These are phyloP conservation scores for Xerocomellus dryophilus DNA, from an alignment of 768 basidiomycete species.

Conservation along the genomic window DNA sequence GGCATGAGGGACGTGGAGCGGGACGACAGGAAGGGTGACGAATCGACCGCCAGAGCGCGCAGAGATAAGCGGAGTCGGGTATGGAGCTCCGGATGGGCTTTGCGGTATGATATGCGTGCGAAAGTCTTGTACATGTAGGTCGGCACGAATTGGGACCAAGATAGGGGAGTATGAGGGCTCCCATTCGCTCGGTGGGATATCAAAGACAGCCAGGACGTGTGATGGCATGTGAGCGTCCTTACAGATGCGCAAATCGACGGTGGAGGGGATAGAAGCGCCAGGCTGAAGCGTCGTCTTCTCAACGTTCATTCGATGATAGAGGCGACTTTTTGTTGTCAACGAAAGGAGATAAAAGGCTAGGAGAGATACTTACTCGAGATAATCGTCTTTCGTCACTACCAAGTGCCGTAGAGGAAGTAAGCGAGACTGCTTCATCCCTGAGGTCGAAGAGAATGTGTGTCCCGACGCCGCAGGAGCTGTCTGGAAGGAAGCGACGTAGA, in stretches of 20 bases:
- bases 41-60: conserved; percentile 24
- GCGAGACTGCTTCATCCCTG: conserved; percentile 20
- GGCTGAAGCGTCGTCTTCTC: conserved; percentile 22
- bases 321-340: conserved; percentile 22
- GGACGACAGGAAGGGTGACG: conserved; percentile 53
- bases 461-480: conserved; percentile 11
- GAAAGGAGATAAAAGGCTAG: neutral
- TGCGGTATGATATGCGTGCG: conserved; percentile 35
- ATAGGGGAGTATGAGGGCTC: conserved; percentile 36
- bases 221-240: conserved; percentile 50
- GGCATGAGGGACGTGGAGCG: conserved; percentile 48
- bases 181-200: conserved; percentile 29
- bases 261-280: conserved; percentile 36
- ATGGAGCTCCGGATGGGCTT: conserved; percentile 32
- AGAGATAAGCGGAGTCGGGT: conserved; percentile 31
- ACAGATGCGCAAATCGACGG: conserved; percentile 47
- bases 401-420: conserved; percentile 26
- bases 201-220: conserved; percentile 51
- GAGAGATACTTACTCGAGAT: conserved; percentile 27
- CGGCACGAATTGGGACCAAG: conserved; percentile 52
- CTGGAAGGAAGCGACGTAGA: conserved; percentile 8
- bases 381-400: conserved; percentile 18
- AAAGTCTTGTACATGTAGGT: conserved; percentile 42
- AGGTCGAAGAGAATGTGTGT: conserved; percentile 14
- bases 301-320: conserved; percentile 36